Evolutionary conservation across 192 early-diverging fungal genomes (phyloP).

Genomic region (Gaertneriomyces semiglobifer): DNA sequence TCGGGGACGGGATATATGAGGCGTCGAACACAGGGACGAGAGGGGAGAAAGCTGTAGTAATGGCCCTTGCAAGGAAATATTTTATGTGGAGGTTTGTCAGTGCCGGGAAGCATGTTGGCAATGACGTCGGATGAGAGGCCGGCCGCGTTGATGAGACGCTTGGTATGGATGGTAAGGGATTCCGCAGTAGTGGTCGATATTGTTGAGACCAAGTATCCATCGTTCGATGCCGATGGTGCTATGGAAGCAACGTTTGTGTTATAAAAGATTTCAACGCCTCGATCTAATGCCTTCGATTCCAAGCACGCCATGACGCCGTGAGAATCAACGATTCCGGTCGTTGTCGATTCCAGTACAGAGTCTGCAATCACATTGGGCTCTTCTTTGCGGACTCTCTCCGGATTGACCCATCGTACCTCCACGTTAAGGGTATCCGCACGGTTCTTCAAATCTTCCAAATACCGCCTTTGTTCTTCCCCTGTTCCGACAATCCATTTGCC

Average conservation of each 20-base stretch:
- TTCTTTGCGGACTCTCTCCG: constrained; percentile 2
- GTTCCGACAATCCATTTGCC: constrained; percentile 83
- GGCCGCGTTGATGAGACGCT: constrained; percentile 70
- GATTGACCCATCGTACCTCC: constrained; percentile 17
- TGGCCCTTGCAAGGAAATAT: constrained; percentile 76
- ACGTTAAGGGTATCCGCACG: constrained; percentile 18
- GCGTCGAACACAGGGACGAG: constrained; percentile 43
- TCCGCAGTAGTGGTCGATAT: too few species aligned
- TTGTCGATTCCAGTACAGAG: constrained; percentile 59
- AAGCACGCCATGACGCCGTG: constrained; percentile 67
- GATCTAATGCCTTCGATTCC: constrained; percentile 28
- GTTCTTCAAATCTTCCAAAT: constrained; percentile 43
- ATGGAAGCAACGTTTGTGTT: constrained; percentile 14
- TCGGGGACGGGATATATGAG: constrained; percentile 83
- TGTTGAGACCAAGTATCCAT: too few species aligned
- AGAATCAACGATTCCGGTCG: constrained; percentile 81
- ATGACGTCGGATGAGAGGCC: constrained; percentile 71
- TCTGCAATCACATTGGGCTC: constrained; percentile 64
- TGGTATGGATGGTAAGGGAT: too few species aligned
- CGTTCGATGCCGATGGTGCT: background rate
- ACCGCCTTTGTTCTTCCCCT: constrained; percentile 44
- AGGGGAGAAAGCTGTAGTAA: constrained; percentile 62
- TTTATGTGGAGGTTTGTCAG: constrained; percentile 12
- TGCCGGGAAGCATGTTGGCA: constrained; percentile 35
- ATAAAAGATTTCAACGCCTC: constrained; percentile 15